Conservation (phyloP, 2,329 filamentous ascomycete genomes). For the Ophiosphaerella korrae region DNA sequence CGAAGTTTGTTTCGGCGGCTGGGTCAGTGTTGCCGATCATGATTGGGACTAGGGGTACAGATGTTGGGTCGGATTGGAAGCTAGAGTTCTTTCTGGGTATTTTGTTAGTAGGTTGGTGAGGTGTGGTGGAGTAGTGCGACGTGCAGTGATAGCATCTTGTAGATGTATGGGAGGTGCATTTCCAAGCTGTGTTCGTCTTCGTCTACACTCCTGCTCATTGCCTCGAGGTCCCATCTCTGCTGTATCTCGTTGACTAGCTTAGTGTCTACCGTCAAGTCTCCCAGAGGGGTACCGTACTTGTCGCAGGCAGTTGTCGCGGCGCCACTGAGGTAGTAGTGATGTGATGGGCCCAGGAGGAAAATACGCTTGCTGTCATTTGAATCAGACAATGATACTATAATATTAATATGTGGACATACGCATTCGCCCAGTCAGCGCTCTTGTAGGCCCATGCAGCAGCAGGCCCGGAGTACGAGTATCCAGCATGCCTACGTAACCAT, state of each 20-base stretch:
- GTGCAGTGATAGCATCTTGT: slow-evolving; percentile 69
- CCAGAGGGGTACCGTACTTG: slow-evolving; percentile 75
- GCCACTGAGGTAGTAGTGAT: slow-evolving; percentile 79
- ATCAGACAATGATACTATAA: background rate
- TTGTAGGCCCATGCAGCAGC: slow-evolving; percentile 97
- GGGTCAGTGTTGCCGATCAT: slow-evolving; percentile 78
- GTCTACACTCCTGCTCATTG: slow-evolving; percentile 70
- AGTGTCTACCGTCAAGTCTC: slow-evolving; percentile 69
- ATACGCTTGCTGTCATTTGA: slow-evolving; percentile 69
- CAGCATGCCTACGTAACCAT: slow-evolving; percentile 74
- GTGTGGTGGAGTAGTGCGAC: slow-evolving; percentile 1
- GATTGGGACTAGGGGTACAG: slow-evolving; percentile 81
- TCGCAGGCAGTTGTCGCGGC: slow-evolving; percentile 77
- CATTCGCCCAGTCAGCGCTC: slow-evolving; percentile 77
- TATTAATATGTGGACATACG: slow-evolving; percentile 52
- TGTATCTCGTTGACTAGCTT: slow-evolving; percentile 56
- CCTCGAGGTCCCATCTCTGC: slow-evolving; percentile 33
- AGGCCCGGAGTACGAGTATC: slow-evolving; percentile 88
- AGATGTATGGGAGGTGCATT: slow-evolving; percentile 95
- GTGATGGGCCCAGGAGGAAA: slow-evolving; percentile 91
- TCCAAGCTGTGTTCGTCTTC: slow-evolving; percentile 90
- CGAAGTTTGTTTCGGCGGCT: slow-evolving; percentile 69
- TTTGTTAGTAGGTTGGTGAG: background rate
- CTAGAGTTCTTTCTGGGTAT: slow-evolving; percentile 33
- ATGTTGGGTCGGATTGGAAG: slow-evolving; percentile 53